phyloP scores from a whole-genome alignment of 2,329 filamentous ascomycete species.

The Fusarium devonianum region DNA sequence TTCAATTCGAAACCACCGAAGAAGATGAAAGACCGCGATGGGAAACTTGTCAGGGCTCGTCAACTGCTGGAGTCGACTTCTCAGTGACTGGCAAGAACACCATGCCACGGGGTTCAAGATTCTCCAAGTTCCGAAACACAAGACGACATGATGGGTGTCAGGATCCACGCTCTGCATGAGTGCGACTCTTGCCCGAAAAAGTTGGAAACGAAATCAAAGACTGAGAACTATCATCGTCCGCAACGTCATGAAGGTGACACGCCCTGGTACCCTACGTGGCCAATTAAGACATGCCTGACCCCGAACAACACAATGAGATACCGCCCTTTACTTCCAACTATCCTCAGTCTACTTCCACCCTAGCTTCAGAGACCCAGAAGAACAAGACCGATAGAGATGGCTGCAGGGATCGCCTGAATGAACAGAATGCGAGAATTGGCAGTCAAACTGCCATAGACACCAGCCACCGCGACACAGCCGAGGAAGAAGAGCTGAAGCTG shows the following conservation, averaged over 20 bases:
- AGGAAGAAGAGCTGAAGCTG: constrained; percentile 59
- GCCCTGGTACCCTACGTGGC: not conserved
- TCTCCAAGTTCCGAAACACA: not conserved
- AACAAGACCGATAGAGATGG: constrained; percentile 42
- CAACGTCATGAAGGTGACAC: too few species aligned
- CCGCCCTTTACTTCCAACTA: not conserved
- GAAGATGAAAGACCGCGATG: not conserved
- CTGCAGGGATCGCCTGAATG: constrained; percentile 50
- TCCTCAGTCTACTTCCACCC: too few species aligned
- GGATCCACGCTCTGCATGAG: not conserved
- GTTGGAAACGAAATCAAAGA: too few species aligned
- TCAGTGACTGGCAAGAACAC: not conserved
- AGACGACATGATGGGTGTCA: not conserved
- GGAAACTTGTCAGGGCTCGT: not conserved
- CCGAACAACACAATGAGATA: not conserved
- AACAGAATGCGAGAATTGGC: constrained; percentile 51
- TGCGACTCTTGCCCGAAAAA: too few species aligned
- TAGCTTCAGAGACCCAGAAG: constrained; percentile 31
- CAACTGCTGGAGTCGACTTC: not conserved
- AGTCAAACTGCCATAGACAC: constrained; percentile 54
- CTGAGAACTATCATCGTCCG: too few species aligned
- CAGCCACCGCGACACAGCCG: constrained; percentile 54
- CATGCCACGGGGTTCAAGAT: not conserved
- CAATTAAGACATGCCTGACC: not conserved
- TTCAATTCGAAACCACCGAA: not conserved